A percentile compares a stretch with the other conserved stretches of the same genome.
These are phyloP conservation scores for Diaporthe vaccinii DNA, from an alignment of 2,329 filamentous ascomycete species.

Conservation along the genomic window DNA sequence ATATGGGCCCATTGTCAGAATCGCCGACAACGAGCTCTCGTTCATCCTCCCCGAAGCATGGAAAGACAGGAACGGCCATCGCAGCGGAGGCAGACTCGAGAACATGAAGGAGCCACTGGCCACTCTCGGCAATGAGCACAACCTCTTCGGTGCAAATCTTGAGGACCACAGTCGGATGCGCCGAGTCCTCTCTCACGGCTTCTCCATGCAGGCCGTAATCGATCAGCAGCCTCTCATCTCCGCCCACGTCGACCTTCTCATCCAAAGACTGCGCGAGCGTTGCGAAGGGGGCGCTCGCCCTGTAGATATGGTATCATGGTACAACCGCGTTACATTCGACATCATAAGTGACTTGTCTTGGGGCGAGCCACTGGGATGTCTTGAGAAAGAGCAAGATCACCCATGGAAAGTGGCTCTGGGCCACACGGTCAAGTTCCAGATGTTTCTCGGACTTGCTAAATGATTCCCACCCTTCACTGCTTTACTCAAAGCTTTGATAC, in stretches of 20 bases:
- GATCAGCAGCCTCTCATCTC: not conserved
- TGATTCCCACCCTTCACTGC: not conserved
- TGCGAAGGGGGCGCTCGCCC: not conserved
- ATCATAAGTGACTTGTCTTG: not conserved
- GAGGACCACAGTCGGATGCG: not conserved
- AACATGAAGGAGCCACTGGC: not conserved
- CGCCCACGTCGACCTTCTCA: not conserved
- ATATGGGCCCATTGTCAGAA: not conserved
- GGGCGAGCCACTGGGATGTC: slow-evolving; percentile 3
- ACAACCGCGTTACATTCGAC: not conserved
- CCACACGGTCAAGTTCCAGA: not conserved
- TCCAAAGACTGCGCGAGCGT: not conserved
- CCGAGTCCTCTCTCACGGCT: not conserved
- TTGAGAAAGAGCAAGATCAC: not conserved
- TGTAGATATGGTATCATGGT: not conserved
- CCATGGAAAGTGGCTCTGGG: not conserved
- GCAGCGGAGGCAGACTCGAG: not conserved
- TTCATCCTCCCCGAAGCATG: not conserved
- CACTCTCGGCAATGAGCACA: not conserved
- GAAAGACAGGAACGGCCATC: not conserved
- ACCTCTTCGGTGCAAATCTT: not conserved
- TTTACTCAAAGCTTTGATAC: not conserved
- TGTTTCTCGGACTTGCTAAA: not conserved
- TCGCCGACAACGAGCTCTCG: not conserved
- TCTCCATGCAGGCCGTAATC: not conserved